Evolutionary conservation across 495 filamentous ascomycete genomes (phyloP).

Genomic region (Penicillium verhagenii): DNA sequence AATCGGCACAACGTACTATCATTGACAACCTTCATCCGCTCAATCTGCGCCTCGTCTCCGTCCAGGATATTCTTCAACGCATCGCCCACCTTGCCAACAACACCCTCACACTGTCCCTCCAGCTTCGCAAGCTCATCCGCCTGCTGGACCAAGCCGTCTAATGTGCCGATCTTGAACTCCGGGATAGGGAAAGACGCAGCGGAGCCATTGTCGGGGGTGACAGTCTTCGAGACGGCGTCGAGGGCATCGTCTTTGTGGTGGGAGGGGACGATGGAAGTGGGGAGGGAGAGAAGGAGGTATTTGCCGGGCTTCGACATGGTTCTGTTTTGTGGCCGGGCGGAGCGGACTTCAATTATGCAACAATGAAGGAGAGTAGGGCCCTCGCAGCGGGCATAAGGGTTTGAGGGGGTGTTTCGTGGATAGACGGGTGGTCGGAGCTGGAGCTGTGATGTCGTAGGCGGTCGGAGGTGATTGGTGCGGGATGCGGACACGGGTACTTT

Average conservation of each 20-base stretch:
- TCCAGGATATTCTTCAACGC: constrained; percentile 76
- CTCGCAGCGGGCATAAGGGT: constrained; percentile 17
- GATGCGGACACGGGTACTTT: constrained; percentile 5
- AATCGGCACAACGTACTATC: constrained; percentile 67
- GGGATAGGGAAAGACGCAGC: constrained; percentile 80
- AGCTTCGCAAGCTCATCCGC: constrained; percentile 94
- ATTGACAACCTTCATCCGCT: constrained; percentile 89
- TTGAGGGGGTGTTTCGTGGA: constrained; percentile 5
- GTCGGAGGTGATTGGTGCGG: constrained; percentile 28
- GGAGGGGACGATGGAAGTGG: constrained; percentile 68
- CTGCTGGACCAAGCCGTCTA: constrained; percentile 95
- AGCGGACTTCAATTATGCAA: neutral
- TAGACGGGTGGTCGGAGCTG: constrained; percentile 18
- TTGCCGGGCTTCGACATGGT: constrained; percentile 59
- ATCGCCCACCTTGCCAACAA: constrained; percentile 86
- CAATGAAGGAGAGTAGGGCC: constrained; percentile 8
- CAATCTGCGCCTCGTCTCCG: constrained; percentile 76
- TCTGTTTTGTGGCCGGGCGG: neutral
- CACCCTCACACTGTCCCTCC: constrained; percentile 70
- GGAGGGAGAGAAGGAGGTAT: constrained; percentile 74
- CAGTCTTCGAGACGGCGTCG: constrained; percentile 64
- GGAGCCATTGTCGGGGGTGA: constrained; percentile 72
- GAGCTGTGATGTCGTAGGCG: constrained; percentile 32
- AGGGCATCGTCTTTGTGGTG: constrained; percentile 80
- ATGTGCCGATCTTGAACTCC: constrained; percentile 94